Base-by-base conservation (phyloP, 495 filamentous ascomycete genomes). In the Daldinia caldariorum region DNA sequence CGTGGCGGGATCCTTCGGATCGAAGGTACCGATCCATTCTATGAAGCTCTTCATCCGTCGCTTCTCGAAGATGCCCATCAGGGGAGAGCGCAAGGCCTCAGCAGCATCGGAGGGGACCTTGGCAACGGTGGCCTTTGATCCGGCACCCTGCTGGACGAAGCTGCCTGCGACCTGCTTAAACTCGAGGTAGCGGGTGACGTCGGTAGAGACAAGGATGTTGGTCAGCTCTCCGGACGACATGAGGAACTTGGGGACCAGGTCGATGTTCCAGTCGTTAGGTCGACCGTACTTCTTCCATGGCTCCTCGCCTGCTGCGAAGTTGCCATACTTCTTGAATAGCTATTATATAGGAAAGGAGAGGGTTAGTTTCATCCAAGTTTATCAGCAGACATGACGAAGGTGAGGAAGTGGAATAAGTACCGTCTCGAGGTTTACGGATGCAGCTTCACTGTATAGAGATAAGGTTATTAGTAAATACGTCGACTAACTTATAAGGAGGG, bases 241-340 rank as follows among this genome's bases (percentile, higher is more conserved):
- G 77, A 99, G 85, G 58, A 99, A 88, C 85, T 99, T 99, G 66
- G 95, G 94, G 50, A 98, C 93, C 70, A 99, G 85, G 76, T 98
- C 96, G 80, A 99, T 94, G 83, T 97, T 98, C 95, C 95, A 99
- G 86, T 99, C 95, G 84, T 99, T 97, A 79, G 90, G 83, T 62
- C 96, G 87, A 72, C 94, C 91, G 81, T 97, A 96, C 81, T 97
- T 92, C 87, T 97, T 94, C 96, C 94, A 97, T 68, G 94, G 94
- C 83, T 97, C 93, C 73, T 94, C 91, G 68, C 91, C 94, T 69
- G 87, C 80, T 68, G 79, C 77, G 75, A 89, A 90, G 82, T 95
- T 94, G 80, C 91, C 91, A 80, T 97, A 95, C 78, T 93, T 93
- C 84, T 95, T 94, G 87, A 97, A 97, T 67, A 97, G 90, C 91